phyloP scores from a whole-genome alignment of 768 basidiomycete genomes.

The Tulasnella sp. region DNA sequence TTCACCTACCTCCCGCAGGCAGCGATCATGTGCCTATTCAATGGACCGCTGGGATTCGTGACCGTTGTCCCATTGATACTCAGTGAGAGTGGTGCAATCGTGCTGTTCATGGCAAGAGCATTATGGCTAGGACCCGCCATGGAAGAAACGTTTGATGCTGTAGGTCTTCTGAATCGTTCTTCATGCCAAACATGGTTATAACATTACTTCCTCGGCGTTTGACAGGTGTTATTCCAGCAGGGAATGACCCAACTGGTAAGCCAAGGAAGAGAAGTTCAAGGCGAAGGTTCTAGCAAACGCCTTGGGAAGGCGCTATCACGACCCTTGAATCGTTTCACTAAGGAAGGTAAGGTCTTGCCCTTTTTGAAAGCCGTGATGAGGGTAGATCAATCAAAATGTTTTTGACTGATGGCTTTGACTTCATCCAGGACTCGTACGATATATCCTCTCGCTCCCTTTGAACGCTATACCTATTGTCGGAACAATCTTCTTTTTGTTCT shows the following conservation, averaged over 20 bases:
- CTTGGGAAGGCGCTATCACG: conserved; percentile 39
- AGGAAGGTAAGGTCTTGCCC: conserved; percentile 15
- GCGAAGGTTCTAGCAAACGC: conserved; percentile 27
- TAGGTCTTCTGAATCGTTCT: conserved; percentile 18
- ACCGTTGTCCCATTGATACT: conserved; percentile 37
- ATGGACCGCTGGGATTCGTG: conserved; percentile 50
- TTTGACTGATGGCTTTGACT: conserved; percentile 26
- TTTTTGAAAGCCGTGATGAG: neutral
- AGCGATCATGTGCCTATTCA: conserved; percentile 46
- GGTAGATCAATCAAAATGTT: neutral
- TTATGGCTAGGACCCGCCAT: conserved; percentile 35
- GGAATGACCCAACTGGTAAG: conserved; percentile 33
- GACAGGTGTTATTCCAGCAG: conserved; percentile 28
- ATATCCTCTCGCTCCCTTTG: conserved; percentile 50
- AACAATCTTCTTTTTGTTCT: conserved; percentile 46
- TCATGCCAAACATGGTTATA: neutral
- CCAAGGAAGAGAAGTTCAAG: conserved; percentile 28
- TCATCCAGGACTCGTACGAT: conserved; percentile 39
- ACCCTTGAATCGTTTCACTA: conserved; percentile 27
- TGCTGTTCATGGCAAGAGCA: conserved; percentile 34
- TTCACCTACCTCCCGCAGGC: conserved; percentile 57
- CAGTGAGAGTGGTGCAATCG: conserved; percentile 31
- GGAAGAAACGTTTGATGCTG: conserved; percentile 37
- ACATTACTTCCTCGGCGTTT: neutral
- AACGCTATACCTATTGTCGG: conserved; percentile 56